Evolutionary conservation across 441 rosid genomes (phyloP), one percentile per base, ranked within the genome.

Genomic region (Erodium moschatum): DNA sequence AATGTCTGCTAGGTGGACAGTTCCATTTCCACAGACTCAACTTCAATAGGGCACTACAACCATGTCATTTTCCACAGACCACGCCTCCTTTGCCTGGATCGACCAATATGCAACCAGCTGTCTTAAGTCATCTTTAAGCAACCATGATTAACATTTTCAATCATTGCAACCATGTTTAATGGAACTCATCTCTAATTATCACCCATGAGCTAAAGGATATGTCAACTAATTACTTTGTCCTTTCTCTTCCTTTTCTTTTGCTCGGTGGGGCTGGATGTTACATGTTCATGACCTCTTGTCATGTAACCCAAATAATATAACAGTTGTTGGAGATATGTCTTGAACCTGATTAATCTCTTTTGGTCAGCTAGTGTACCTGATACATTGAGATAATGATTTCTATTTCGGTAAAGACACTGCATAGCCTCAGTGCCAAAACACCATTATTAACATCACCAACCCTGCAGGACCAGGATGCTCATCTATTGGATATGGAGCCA

Each of bases 381-480:
- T 24, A 2, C 2, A 24, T 2, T 24, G 29, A 24, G 29, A 1
- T 2, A 24, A 24, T 24, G 29, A 24, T 29, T 29, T 29, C 31
- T 1, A 29, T 29, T 29, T 4, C 3, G 31, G 31, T 29, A 0
- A 29, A 50, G 19, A n/a, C 19, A 50, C 7, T 50, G 9, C 56
- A 48, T 48, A 2, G 18, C 18, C 16, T 48, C 56, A 13, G 16
- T 48, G 18, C 56, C 58, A n/a, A 50, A 15, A 4, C 20, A 50
- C 56, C 56, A 50, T n/a, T n/a, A 0, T n/a, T n/a, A 18, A 1
- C 58, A 50, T 4, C 58, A 46, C 58, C 19, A 50, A 50, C 19
- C 18, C 15, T 50, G 2, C 65, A 83, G 86, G 84, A 12, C 80
- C 83, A 4, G 86, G 86, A 24, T 81, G 84, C 52, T 83, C 84